These are phyloP conservation scores for Petrea volubilis DNA, from an alignment of 257 asterid species.

Conservation along the genomic window DNA sequence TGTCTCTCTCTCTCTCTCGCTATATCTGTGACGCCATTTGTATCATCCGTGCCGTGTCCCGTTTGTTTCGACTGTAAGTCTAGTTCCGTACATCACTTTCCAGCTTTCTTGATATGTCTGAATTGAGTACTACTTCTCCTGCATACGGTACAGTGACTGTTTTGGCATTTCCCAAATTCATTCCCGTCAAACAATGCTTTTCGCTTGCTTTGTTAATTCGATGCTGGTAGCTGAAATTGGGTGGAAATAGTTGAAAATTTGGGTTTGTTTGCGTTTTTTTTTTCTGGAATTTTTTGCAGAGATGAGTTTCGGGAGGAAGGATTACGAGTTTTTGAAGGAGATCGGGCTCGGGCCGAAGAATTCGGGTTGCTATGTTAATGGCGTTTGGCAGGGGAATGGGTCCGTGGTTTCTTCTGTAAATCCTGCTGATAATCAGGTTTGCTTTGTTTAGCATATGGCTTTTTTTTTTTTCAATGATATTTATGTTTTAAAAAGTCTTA, in stretches of 20 bases:
- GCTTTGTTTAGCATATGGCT: not conserved
- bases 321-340: conserved; percentile 75
- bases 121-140: conserved; percentile 61
- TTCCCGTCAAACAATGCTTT: not conserved
- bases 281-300: conserved; percentile 39
- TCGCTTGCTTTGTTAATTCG: not conserved
- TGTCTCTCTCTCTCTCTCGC: conserved; percentile 38
- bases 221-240: not conserved
- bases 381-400: conserved; percentile 86
- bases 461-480: not conserved
- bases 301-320: conserved; percentile 76
- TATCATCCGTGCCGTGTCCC: conserved; percentile 7
- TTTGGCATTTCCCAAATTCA: not conserved
- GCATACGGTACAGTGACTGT: conserved; percentile 45
- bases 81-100: not conserved
- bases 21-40: conserved; percentile 32
- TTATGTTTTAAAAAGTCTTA: not conserved
- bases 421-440: conserved; percentile 87
- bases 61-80: conserved; percentile 35
- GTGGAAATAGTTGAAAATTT: not conserved
- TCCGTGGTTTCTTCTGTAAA: conserved; percentile 58
- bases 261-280: not conserved
- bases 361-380: conserved; percentile 65
- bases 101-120: conserved; percentile 36
- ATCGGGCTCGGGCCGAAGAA: conserved; percentile 77